Evolutionary conservation across 257 asterid genomes (phyloP).

Genomic region (Henckelia pumila): DNA sequence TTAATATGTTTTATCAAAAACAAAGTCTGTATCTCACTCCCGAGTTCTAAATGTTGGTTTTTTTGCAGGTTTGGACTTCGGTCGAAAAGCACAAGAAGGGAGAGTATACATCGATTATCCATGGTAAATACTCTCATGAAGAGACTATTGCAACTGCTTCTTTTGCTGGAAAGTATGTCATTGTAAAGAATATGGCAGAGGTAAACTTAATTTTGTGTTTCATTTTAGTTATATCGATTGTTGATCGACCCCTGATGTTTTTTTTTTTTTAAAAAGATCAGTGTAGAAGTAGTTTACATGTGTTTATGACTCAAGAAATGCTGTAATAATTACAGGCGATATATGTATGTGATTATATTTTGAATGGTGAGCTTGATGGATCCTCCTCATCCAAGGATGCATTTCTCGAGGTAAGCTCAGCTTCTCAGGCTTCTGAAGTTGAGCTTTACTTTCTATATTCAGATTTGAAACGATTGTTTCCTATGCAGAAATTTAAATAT

Average conservation of each 20-base stretch:
- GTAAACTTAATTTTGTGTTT: conserved; percentile 35
- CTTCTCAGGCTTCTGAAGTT: conserved; percentile 11
- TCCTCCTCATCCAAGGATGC: conserved; percentile 97
- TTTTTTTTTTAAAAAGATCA: neutral
- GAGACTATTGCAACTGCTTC: conserved; percentile 99
- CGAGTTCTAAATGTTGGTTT: neutral
- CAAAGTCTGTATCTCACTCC: conserved; percentile 4
- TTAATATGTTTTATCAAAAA: neutral
- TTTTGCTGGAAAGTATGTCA: conserved; percentile 83
- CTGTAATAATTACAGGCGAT: conserved; percentile 56
- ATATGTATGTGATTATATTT: conserved; percentile 87
- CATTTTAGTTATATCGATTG: neutral
- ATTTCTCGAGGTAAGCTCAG: conserved; percentile 66
- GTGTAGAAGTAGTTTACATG: neutral
- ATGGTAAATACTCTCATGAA: conserved; percentile 89
- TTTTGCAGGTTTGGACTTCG: conserved; percentile 73
- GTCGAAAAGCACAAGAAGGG: conserved; percentile 99
- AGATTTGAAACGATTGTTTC: conserved; percentile 25
- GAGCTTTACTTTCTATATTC: conserved; percentile 17
- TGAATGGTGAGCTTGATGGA: conserved; percentile 92
- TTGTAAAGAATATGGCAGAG: conserved; percentile 93
- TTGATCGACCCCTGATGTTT: neutral
- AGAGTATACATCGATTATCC: conserved; percentile 89
- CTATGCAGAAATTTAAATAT: conserved; percentile 75
- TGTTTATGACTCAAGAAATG: neutral